These are phyloP conservation scores for Nepenthes alata DNA, from an alignment of 179 eudicot species.

Conservation along the genomic window DNA sequence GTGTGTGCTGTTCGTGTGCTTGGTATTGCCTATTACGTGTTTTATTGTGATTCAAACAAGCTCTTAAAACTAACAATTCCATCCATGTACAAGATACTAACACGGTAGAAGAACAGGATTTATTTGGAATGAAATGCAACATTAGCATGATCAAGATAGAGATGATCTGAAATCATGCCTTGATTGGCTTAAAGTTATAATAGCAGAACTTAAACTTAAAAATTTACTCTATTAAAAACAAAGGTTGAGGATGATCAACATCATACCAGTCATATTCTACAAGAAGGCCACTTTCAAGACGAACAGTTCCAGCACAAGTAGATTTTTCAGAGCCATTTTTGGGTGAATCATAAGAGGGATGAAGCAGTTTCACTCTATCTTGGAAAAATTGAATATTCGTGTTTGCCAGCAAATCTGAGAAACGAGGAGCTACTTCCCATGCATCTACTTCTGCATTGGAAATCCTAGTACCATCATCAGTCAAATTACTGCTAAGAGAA, in stretches of 20 bases:
- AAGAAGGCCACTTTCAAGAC: conserved; percentile 73
- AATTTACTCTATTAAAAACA: no score
- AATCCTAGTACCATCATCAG: conserved; percentile 4
- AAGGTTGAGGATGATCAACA: conserved; percentile 4
- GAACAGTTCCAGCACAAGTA: conserved; percentile 68
- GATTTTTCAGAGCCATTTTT: conserved; percentile 30
- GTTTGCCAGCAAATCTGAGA: conserved; percentile 71
- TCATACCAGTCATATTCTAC: conserved; percentile 96
- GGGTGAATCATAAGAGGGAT: conserved; percentile 39
- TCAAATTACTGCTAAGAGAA: not conserved
- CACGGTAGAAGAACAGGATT: no score
- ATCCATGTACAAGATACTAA: no score
- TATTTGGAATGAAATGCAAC: no score
- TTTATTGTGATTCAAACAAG: no score
- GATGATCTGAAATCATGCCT: no score
- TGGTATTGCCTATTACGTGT: no score
- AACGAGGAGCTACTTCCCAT: conserved; percentile 98
- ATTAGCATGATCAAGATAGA: no score
- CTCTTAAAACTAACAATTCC: no score
- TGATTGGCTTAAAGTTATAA: no score
- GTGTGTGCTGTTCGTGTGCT: no score
- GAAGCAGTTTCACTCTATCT: conserved; percentile 71
- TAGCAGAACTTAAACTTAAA: no score
- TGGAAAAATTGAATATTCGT: conserved; percentile 69
- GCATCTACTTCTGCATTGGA: conserved; percentile 75